A percentile compares a stretch with the other conserved stretches of the same genome.
Evolutionary conservation across 2,329 filamentous ascomycete genomes (phyloP).

Genomic region (Endoconidiophora polonica): DNA sequence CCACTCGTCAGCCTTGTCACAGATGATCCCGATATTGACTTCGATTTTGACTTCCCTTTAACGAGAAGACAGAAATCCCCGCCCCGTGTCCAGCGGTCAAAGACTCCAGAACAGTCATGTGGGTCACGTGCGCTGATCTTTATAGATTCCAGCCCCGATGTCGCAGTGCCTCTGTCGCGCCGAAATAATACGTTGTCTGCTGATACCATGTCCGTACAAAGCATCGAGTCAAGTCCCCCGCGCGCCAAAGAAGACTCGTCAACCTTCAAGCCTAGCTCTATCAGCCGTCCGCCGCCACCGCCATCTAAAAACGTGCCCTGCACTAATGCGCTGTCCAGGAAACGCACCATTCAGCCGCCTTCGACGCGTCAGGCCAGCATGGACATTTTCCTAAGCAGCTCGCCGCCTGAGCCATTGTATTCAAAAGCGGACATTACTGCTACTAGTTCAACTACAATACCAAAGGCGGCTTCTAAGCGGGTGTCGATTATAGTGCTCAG

Average conservation of each 20-base stretch:
- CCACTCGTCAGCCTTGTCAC: no score
- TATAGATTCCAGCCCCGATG: constrained; percentile 5
- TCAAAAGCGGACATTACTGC: neutral
- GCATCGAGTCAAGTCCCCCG: no score
- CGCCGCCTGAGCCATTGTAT: neutral
- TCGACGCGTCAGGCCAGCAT: constrained; percentile 1
- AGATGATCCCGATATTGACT: no score
- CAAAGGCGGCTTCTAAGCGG: neutral
- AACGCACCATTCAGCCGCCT: constrained; percentile 3
- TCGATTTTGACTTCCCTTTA: no score
- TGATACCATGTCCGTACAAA: no score
- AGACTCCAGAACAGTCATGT: neutral
- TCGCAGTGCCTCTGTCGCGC: neutral
- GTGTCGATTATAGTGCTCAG: constrained; percentile 1
- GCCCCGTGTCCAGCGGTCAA: neutral
- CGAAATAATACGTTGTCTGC: neutral
- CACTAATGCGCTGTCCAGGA: neutral
- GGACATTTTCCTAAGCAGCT: constrained; percentile 10
- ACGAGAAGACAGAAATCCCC: no score
- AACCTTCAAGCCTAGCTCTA: no score
- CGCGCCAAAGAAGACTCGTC: no score
- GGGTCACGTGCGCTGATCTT: neutral
- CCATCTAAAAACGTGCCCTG: no score
- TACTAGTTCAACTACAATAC: neutral
- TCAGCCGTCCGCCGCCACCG: no score